Base-by-base conservation (phyloP, 2,329 filamentous ascomycete genomes). In the Alternaria infectoria region DNA sequence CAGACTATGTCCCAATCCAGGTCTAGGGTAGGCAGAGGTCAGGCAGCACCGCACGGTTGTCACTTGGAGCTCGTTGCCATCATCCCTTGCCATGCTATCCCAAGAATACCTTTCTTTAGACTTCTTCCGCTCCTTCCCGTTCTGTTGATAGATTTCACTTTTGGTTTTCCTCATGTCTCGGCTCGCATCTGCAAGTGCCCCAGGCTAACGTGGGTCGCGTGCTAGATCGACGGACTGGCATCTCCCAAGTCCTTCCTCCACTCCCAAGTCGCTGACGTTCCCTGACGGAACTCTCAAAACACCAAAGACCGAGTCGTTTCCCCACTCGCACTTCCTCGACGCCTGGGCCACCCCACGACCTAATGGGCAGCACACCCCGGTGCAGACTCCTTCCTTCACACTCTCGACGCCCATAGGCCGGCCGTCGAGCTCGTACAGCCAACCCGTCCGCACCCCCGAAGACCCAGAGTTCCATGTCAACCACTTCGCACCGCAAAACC, bases 381-480 rank as follows among this genome's bases (percentile, higher is more conserved):
- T 72, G 57, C 82, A 82, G 64, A 82, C 83, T 62, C 81, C 80
- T 30, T 76, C 74, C 13, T 74, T 76, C 61, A 75, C 79, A 68
- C 62, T 78, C 44, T 81, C 80, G 52, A 77, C 75, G 19, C 71
- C 78, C 54, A 65, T 74, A 69, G 75, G 78, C 12, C 73, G 75
- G 46, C 75, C 79, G 26, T 73, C 72, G 60, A 79, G 72, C 61
- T 77, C 75, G 25, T 75, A 78, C 49, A 80, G 73, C 62, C 73
- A 73, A 51, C 75, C 77, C 57, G 67, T 72, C 28, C 75, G 69
- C 51, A 79, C 71, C 7, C 79, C 79, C 17, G 75, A 81, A 62
- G 80, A 82, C 54, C 80, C 80, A 32, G 73, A 77, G 74, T 84
- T 88, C 74, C 88, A 91, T 87, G 86, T 84, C 71, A 88, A 88